phyloP scores from a whole-genome alignment of 257 asterid species.

The Fraxinus quadrangulata region DNA sequence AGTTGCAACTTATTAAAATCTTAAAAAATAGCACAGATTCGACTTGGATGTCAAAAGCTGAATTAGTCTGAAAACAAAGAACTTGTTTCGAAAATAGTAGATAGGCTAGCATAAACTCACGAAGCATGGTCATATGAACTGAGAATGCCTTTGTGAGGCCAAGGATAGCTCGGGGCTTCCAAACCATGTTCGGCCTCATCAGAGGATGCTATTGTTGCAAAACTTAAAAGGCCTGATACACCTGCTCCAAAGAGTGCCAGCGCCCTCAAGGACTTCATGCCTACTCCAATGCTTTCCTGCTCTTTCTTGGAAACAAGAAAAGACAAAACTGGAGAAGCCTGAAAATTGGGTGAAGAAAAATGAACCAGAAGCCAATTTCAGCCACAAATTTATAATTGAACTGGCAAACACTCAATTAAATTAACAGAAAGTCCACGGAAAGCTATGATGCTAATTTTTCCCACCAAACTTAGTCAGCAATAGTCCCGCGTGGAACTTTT shows the following conservation, averaged over 20 bases:
- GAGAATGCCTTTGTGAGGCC: conserved; percentile 78
- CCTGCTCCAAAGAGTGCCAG: conserved; percentile 54
- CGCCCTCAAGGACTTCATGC: conserved; percentile 46
- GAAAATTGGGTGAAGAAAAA: conserved; percentile 23
- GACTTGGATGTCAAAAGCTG: conserved; percentile 11
- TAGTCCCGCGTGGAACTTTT: background rate
- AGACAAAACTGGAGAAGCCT: conserved; percentile 45
- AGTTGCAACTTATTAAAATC: conserved; percentile 13
- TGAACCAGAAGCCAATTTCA: background rate
- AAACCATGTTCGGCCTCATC: conserved; percentile 88
- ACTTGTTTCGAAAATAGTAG: conserved; percentile 15
- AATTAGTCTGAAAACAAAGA: conserved; percentile 8
- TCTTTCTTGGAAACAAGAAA: conserved; percentile 40
- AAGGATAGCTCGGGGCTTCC: conserved; percentile 60
- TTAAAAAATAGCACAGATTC: conserved; percentile 1
- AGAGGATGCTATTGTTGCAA: conserved; percentile 66
- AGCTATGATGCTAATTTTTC: background rate
- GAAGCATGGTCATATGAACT: conserved; percentile 80
- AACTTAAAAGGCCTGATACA: conserved; percentile 65
- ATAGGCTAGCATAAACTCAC: conserved; percentile 44
- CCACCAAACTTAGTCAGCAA: background rate
- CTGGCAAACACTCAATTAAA: background rate
- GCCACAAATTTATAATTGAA: background rate
- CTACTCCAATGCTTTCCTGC: conserved; percentile 44
- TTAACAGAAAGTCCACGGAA: background rate